Evolutionary conservation across 139 green algal species (phyloP).

Genomic region (Picochlorum sp.): DNA sequence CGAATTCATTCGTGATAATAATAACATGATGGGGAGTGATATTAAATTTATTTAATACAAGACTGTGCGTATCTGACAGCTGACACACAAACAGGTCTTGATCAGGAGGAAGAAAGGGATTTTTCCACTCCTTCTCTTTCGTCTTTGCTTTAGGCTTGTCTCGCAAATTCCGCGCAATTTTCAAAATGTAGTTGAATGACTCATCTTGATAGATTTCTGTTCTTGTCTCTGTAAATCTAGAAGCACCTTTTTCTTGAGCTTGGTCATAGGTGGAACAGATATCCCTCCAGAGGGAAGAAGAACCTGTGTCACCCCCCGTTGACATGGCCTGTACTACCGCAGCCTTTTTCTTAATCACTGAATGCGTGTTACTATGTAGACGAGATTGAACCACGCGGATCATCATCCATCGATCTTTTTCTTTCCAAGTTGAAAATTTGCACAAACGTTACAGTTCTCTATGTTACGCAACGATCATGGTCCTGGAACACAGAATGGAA

Average conservation of each 20-base stretch:
- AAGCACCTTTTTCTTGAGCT: slow-evolving; percentile 14
- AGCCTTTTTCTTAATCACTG: too few species aligned
- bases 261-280: slow-evolving; percentile 13
- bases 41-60: slow-evolving; percentile 44
- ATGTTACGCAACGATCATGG: too few species aligned
- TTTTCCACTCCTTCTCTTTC: slow-evolving; percentile 27
- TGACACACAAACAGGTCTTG: slow-evolving; percentile 56
- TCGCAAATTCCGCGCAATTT: slow-evolving; percentile 47
- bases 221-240: slow-evolving; percentile 16
- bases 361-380: too few species aligned
- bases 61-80: slow-evolving; percentile 34
- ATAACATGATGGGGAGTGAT: slow-evolving; percentile 44
- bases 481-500: too few species aligned
- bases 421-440: too few species aligned
- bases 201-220: slow-evolving; percentile 13
- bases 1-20: slow-evolving; percentile 63
- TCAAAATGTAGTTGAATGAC: slow-evolving; percentile 45
- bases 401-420: too few species aligned
- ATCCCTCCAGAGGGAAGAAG: slow-evolving; percentile 13
- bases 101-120: slow-evolving; percentile 81
- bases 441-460: too few species aligned
- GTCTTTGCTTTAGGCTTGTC: slow-evolving; percentile 48
- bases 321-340: too few species aligned
- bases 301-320: background rate
- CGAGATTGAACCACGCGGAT: too few species aligned